A percentile compares a stretch with the other conserved stretches of the same genome.
Conservation (phyloP, 2,329 filamentous ascomycete genomes). For the Aspergillus aculeatinus region DNA sequence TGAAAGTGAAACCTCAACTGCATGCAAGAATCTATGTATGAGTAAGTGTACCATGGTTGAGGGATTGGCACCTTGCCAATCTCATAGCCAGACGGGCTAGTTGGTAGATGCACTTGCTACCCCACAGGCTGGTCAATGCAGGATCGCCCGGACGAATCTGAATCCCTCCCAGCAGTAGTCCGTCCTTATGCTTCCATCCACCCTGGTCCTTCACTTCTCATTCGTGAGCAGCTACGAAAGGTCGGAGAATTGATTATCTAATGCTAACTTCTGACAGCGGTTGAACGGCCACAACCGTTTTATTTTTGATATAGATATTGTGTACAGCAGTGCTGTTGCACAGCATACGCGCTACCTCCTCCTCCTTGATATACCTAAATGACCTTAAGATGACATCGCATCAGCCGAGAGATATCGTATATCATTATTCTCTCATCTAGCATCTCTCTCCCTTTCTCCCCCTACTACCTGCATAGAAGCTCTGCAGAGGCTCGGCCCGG, state of each 20-base stretch:
- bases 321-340: constrained; percentile 11
- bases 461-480: neutral
- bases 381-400: neutral
- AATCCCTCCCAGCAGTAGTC: neutral
- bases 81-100: neutral
- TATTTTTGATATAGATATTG: neutral
- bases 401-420: neutral
- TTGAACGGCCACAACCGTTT: neutral
- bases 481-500: constrained; percentile 25
- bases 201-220: neutral
- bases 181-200: neutral
- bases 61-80: neutral
- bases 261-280: neutral
- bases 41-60: neutral
- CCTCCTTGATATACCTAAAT: neutral
- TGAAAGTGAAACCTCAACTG: neutral
- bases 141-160: neutral
- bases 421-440: neutral
- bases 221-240: neutral
- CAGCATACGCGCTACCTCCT: constrained; percentile 12
- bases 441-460: neutral
- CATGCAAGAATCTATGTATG: neutral
- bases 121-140: neutral
- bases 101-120: neutral
- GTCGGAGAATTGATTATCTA: constrained; percentile 16